Conservation (phyloP, 2,329 filamentous ascomycete genomes). For the Xylaria sp. region DNA sequence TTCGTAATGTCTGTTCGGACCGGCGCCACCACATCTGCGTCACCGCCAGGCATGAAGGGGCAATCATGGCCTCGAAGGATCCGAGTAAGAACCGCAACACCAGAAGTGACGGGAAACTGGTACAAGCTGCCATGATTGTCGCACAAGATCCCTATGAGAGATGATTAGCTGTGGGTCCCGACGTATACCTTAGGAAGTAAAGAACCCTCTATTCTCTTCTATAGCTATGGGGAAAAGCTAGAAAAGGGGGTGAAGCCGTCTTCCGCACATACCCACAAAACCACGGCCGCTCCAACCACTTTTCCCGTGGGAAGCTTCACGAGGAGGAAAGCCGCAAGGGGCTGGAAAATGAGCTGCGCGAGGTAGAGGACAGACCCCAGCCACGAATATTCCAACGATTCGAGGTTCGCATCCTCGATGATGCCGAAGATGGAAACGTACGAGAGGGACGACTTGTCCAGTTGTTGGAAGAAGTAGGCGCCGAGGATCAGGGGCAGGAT, state of each 20-base stretch:
- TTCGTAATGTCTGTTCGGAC: slow-evolving; percentile 53
- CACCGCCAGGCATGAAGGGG: slow-evolving; percentile 54
- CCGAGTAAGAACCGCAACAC: slow-evolving; percentile 50
- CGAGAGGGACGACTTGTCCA: slow-evolving; percentile 52
- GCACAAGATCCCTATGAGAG: slow-evolving; percentile 45
- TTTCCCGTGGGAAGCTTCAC: slow-evolving; percentile 59
- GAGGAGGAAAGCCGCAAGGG: slow-evolving; percentile 54
- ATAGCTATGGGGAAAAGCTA: background rate
- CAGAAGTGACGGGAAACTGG: slow-evolving; percentile 49
- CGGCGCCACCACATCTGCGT: slow-evolving; percentile 60
- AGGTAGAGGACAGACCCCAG: slow-evolving; percentile 63
- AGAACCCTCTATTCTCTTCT: background rate
- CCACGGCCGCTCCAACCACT: slow-evolving; percentile 53
- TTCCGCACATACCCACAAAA: slow-evolving; percentile 50
- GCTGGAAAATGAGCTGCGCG: slow-evolving; percentile 62
- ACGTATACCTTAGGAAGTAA: background rate
- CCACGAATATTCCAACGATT: slow-evolving; percentile 58
- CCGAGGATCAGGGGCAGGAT: slow-evolving; percentile 55
- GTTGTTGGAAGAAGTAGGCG: slow-evolving; percentile 62
- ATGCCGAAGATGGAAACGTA: slow-evolving; percentile 55
- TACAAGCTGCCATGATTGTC: slow-evolving; percentile 54
- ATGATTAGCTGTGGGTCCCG: background rate
- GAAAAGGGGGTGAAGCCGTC: background rate
- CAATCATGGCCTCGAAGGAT: slow-evolving; percentile 52
- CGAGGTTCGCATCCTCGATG: slow-evolving; percentile 48